Evolutionary conservation across 106 monocot genomes (phyloP).

Genomic region (Acorus gramineus): DNA sequence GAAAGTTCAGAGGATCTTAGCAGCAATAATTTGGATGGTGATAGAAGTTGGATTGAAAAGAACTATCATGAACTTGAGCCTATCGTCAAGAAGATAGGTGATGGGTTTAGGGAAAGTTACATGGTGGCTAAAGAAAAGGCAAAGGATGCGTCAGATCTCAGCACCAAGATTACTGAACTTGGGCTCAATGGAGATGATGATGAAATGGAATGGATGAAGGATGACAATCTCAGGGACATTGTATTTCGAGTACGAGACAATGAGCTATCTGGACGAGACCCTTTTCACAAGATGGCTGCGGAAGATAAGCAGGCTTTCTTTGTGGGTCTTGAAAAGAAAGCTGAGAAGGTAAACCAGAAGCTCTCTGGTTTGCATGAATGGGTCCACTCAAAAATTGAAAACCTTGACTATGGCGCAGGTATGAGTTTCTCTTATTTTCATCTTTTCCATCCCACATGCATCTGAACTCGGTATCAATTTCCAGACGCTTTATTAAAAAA

Average conservation of each 20-base stretch:
- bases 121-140: constrained; percentile 52
- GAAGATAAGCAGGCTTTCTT: constrained; percentile 54
- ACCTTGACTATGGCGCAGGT: constrained; percentile 80
- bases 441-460: background rate
- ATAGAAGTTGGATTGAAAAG: constrained; percentile 45
- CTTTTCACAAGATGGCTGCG: constrained; percentile 62
- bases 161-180: constrained; percentile 35
- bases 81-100: constrained; percentile 41
- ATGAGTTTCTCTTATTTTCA: background rate
- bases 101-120: constrained; percentile 65
- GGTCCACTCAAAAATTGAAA: constrained; percentile 72
- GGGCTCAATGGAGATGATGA: constrained; percentile 27
- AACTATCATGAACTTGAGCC: constrained; percentile 56
- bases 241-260: constrained; percentile 74
- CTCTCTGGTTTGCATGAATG: constrained; percentile 58
- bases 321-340: constrained; percentile 56
- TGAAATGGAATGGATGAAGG: constrained; percentile 82
- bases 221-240: constrained; percentile 65
- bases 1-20: background rate
- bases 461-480: too few relatives aligned
- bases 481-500: too few relatives aligned
- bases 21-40: background rate
- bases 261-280: constrained; percentile 62
- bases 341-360: constrained; percentile 54
- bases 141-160: constrained; percentile 23